These are phyloP conservation scores for Paramecium bursaria DNA, from an alignment of 73 alveolate species.

Conservation along the genomic window DNA sequence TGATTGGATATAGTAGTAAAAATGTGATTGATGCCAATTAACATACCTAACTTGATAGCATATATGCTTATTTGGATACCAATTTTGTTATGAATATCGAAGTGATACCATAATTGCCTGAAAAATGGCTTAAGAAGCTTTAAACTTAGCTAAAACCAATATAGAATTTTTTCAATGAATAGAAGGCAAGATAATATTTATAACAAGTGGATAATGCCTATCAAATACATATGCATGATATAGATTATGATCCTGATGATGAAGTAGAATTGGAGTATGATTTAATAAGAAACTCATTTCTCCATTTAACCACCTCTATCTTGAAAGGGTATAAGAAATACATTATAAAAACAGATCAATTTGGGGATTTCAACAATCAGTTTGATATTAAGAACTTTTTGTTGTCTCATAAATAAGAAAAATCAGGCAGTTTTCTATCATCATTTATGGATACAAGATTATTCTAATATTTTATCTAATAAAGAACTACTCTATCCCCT, in stretches of 20 bases:
- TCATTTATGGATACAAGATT: slow-evolving; percentile 66
- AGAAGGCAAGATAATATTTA: slow-evolving; percentile 11
- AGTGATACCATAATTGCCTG: slow-evolving; percentile 53
- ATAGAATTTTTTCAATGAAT: slow-evolving; percentile 26
- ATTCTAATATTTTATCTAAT: slow-evolving; percentile 59
- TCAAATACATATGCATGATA: slow-evolving; percentile 36
- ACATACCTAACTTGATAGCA: slow-evolving; percentile 34
- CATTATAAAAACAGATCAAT: neutral
- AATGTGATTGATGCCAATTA: slow-evolving; percentile 6
- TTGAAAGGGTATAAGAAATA: slow-evolving; percentile 61
- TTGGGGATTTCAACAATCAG: slow-evolving; percentile 47
- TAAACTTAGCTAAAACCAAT: slow-evolving; percentile 39
- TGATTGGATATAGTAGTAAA: slow-evolving; percentile 60
- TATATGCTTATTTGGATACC: slow-evolving; percentile 69
- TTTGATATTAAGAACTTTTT: slow-evolving; percentile 35
- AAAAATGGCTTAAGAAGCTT: slow-evolving; percentile 45
- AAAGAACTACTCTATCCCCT: slow-evolving; percentile 24
- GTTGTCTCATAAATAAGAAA: slow-evolving; percentile 44
- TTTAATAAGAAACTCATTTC: slow-evolving; percentile 66
- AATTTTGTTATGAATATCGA: slow-evolving; percentile 59
- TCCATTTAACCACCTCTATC: slow-evolving; percentile 49
- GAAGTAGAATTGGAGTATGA: slow-evolving; percentile 22
- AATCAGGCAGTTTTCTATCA: slow-evolving; percentile 54
- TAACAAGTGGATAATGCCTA: slow-evolving; percentile 47
- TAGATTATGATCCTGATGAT: slow-evolving; percentile 40